Evolutionary conservation across 2,329 filamentous ascomycete genomes (phyloP), one percentile per base, ranked within the genome.

Genomic region (Chrysosporium queenslandicum): DNA sequence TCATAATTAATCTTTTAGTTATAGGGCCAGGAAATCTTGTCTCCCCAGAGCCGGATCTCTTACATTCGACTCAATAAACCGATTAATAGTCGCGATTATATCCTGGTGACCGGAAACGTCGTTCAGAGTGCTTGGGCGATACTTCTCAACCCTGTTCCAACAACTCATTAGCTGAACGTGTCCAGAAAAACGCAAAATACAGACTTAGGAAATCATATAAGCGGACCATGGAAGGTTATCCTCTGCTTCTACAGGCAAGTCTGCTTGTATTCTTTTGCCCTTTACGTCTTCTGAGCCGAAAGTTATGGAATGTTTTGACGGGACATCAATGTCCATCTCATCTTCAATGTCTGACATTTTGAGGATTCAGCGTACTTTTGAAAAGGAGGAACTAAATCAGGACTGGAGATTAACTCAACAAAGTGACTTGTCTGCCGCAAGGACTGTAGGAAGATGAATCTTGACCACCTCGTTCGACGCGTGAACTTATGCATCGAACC

Each of bases 31-130:
- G 4, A 29, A 42, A 20, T 12, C 11, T 14, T 23, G 8, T 41
- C 42, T 27, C 18, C 12, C 11, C 20, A 14, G 27, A 41, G 3
- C n/a, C 18, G 4, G 23, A 8, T 3, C 21, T 50, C 69, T 27
- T 69, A 82, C 79, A 71, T 98, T 97, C 53, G 87, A 80, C 66
- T 97, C 90, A 65, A 98, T 81, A 63, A 98, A 98, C 68, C 90
- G 92, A 77, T 96, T 96, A 73, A 98, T 94, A 1, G 92, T 98
- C 3, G 90, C 83, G 58, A 98, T 82, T 64, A 98, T 97, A 70
- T 98, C 92, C 66, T 96, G 86, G 69, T 98, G 92, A 18, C 92
- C 92, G 2, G 89, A 94, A 53, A 98, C 92, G 69, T 98, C 92
- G 60, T 85, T 81, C 42, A 98, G 80, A 1, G 86, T 88, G 56